These are phyloP conservation scores for Drosera spatulata DNA, from an alignment of 179 eudicot genomes.

Conservation along the genomic window DNA sequence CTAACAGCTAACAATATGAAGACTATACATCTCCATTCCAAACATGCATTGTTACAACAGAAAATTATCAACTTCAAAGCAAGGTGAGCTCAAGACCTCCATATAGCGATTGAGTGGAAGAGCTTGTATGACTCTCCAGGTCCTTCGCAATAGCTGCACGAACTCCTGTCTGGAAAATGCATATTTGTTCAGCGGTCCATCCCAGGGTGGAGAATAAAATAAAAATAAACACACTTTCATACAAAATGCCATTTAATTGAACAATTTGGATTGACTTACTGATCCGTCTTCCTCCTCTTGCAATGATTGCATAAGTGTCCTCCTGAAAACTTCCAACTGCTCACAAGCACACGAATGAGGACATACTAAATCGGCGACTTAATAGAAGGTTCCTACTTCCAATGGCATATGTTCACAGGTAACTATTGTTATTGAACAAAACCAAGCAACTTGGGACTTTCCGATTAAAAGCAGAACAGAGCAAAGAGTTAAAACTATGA, in stretches of 20 bases:
- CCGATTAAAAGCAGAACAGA: too few species aligned
- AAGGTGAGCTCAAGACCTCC: slow-evolving; percentile 23
- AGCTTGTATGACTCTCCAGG: slow-evolving; percentile 18
- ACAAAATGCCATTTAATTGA: neutral
- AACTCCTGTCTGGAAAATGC: slow-evolving; percentile 27
- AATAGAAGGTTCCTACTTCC: too few species aligned
- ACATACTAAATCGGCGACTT: too few species aligned
- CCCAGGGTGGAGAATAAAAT: neutral
- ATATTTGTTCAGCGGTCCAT: neutral
- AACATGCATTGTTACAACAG: too few species aligned
- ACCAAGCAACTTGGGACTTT: too few species aligned
- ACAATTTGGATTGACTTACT: slow-evolving; percentile 24
- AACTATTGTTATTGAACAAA: too few species aligned
- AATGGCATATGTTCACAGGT: too few species aligned
- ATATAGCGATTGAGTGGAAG: slow-evolving; percentile 21
- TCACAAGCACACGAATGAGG: neutral
- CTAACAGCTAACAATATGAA: too few species aligned
- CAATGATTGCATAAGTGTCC: slow-evolving; percentile 86
- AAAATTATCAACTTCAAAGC: neutral
- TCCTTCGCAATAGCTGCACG: slow-evolving; percentile 20
- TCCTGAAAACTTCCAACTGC: slow-evolving; percentile 86
- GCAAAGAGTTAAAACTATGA: too few species aligned
- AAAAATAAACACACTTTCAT: too few species aligned
- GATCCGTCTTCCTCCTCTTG: slow-evolving; percentile 78
- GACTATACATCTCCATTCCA: too few species aligned